A percentile compares a stretch with the other conserved stretches of the same genome.
These are phyloP conservation scores for Cucurbita argyrosperma DNA, from an alignment of 306 rosid genomes.

Conservation along the genomic window DNA sequence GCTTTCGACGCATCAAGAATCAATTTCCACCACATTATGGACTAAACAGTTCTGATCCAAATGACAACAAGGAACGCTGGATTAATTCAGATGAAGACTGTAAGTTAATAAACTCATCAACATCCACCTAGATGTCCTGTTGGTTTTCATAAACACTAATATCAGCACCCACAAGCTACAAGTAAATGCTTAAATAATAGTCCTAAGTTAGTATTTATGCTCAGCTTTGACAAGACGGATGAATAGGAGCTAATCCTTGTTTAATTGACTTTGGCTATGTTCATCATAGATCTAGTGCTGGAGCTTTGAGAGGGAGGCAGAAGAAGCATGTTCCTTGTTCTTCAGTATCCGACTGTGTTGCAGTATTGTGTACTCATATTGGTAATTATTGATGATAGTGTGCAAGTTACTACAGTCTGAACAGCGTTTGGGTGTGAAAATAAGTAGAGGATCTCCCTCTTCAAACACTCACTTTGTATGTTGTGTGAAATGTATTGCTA, in stretches of 20 bases:
- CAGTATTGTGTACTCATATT: constrained; percentile 8
- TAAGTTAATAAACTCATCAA: constrained; percentile 22
- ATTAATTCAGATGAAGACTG: constrained; percentile 87
- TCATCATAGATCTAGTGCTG: constrained; percentile 57
- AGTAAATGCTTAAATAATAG: neutral
- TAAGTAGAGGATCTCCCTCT: constrained; percentile 32
- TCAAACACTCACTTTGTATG: constrained; percentile 16
- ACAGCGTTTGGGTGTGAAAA: constrained; percentile 10
- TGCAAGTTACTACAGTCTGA: constrained; percentile 4
- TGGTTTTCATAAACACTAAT: neutral
- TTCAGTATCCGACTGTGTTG: constrained; percentile 7
- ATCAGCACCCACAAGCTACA: neutral
- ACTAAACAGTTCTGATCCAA: constrained; percentile 35
- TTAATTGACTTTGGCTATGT: constrained; percentile 7
- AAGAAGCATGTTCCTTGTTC: constrained; percentile 13
- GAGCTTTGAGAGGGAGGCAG: constrained; percentile 46
- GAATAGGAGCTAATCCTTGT: neutral
- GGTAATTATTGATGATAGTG: constrained; percentile 15
- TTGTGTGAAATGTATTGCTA: constrained; percentile 8
- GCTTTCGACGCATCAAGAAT: constrained; percentile 25
- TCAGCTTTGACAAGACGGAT: neutral
- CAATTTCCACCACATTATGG: constrained; percentile 35
- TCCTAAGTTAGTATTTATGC: neutral
- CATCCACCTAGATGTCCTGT: neutral
- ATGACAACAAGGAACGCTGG: constrained; percentile 69